Base-by-base conservation (phyloP, 1,139 yeast genomes). In the Protomyces inundatus region DNA sequence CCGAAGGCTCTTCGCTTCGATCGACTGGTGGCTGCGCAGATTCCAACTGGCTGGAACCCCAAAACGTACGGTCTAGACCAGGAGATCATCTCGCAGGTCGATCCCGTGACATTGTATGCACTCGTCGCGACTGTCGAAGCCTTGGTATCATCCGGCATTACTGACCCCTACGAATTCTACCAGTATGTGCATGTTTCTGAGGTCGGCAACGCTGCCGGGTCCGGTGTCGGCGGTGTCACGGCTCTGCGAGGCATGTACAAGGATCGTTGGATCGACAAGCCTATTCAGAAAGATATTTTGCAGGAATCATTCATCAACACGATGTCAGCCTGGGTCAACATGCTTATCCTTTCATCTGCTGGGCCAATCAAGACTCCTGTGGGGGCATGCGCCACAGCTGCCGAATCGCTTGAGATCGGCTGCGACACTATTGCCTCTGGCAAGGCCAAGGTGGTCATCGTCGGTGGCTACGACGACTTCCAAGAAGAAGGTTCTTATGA, bases 341-440 rank as follows among this genome's bases (percentile, higher is more conserved):
- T 93, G 98, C 83, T 93, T 81, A 82, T 93, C 76, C 81, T 93
- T 69, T 91, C 98, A 33, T 87, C 98, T n/a, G 89, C 97, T 67
- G 98, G 98, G 79, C 98, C 98, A 68, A 90, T 91, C 77, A 91
- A 91, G 83, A 93, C 98, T 37, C 98, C 98, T 65, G 98, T 93
- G 66, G 98, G 97, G 80, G 98, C 98, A 57, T 93, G 98, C 82
- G 98, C 98, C 61, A 93, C 98, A 70, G 95, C 98, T 66, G 87
- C 95, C 69, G 98, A 93, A 81, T 93, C 98, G 68, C 90, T 95
- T 71, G 98, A 93, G 76, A 83, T 84, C 73, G 98, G 98, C 84
- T 84, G 88, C 71, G 98, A 93, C 79, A 88, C 97, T 64, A 90
- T 93, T 72, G 78, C 88, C 72, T 79, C 90, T 64, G 97, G 97